Percentiles rank a stretch among this genome's conserved stretches.
These are phyloP conservation scores for Brassica napus DNA, from an alignment of 345 rosid genomes.

Conservation along the genomic window Da-Ae NC_063447.1:50191001-50191500, in stretches of 20 bases:
- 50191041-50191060: slow-evolving; percentile 95
- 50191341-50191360: slow-evolving; percentile 79
- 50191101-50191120: slow-evolving; percentile 15
- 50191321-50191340: slow-evolving; percentile 66
- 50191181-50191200: slow-evolving; percentile 82
- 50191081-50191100: slow-evolving; percentile 73
- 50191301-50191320: slow-evolving; percentile 68
- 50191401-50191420: slow-evolving; percentile 64
- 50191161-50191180: background rate
- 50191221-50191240: slow-evolving; percentile 82
- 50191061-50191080: slow-evolving; percentile 90
- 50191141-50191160: too few species aligned
- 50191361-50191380: slow-evolving; percentile 86
- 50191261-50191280: slow-evolving; percentile 93
- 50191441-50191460: background rate
- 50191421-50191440: slow-evolving; percentile 5
- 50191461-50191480: slow-evolving; percentile 45
- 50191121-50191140: background rate
- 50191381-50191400: slow-evolving; percentile 95
- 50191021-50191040: slow-evolving; percentile 57
- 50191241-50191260: slow-evolving; percentile 96
- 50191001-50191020: background rate
- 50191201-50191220: slow-evolving; percentile 77
- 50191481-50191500: slow-evolving; percentile 92
- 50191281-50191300: slow-evolving; percentile 95